Conservation (phyloP, 192 early-diverging fungal species). For the Coemansia sp. region DNA sequence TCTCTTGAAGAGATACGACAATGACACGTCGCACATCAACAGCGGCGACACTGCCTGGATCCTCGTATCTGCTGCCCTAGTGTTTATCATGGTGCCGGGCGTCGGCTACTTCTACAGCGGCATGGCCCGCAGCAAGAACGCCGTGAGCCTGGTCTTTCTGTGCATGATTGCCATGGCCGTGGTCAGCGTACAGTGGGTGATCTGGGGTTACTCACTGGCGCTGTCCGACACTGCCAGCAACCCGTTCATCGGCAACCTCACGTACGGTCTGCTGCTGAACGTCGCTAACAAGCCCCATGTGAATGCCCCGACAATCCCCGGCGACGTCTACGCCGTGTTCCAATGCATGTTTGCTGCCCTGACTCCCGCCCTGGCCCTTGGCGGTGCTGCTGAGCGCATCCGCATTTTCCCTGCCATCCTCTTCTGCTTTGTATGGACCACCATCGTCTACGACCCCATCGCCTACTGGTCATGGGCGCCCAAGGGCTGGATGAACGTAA, state of each 20-base stretch:
- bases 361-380: constrained; percentile 87
- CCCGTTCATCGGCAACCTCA: constrained; percentile 77
- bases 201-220: constrained; percentile 86
- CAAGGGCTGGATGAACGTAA: constrained; percentile 79
- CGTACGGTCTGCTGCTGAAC: constrained; percentile 65
- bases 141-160: constrained; percentile 83
- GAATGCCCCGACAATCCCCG: constrained; percentile 65
- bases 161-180: constrained; percentile 77
- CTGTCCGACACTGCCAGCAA: constrained; percentile 70
- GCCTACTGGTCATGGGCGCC: constrained; percentile 93
- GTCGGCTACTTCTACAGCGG: constrained; percentile 97
- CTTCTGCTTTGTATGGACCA: constrained; percentile 92
- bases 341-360: constrained; percentile 94
- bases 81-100: constrained; percentile 95
- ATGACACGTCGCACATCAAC: constrained; percentile 35
- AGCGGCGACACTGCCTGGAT: constrained; percentile 65
- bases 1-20: constrained; percentile 13
- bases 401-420: constrained; percentile 80
- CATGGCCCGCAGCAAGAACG: constrained; percentile 88
- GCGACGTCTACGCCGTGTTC: constrained; percentile 73
- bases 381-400: constrained; percentile 85
- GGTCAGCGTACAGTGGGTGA: constrained; percentile 88
- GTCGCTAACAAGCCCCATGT: constrained; percentile 54
- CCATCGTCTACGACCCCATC: constrained; percentile 89
- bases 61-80: constrained; percentile 67